Base-by-base conservation (phyloP, 2,329 filamentous ascomycete species). In the Xylaria hypoxylon region DNA sequence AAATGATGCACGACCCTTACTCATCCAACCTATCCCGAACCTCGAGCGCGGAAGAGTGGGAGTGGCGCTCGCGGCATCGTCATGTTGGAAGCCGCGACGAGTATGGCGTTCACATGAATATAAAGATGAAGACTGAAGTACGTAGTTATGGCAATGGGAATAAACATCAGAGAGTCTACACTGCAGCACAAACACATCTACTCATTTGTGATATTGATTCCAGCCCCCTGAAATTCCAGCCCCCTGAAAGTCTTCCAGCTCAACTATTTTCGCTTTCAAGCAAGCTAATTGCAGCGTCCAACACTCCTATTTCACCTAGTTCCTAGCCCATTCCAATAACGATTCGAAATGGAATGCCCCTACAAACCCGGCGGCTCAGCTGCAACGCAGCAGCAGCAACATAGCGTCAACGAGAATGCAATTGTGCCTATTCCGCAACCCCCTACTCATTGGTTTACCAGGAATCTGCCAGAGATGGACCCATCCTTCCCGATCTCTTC, bases 401-500 rank as follows among this genome's bases (percentile, higher is more conserved):
- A 58, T 7, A 8, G 5, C 50, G 22, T 42, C 35, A 42, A 57
- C 6, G 59, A 61, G 17, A 19, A 58, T 67, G 56, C 40, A 10
- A 48, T 42, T 48, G 31, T 58, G 44, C 64, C 64, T 5, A 67
- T 69, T 10, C 67, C 67, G 5, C 64, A 69, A 17, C 64, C 64
- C 35, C 63, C 64, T 48, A 42, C 55, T 1, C 60, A 69, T 22
- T 67, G 64, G 64, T 67, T 69, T 38, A 63, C 47, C 1, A 24
- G 60, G 2, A 67, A 69, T 26, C 26, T 67, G 33, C 53, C 61
- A 1, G 64, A 69, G 26, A 59, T 67, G 57, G 48, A 69, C 19
- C 64, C 57, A 1, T 35, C 61, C 11, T 64, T 69, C 42, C 61
- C 64, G 3, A n/a, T 58, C 2, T 45, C 47, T 24, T 53, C 64